A percentile compares a stretch with the other conserved stretches of the same genome.
phyloP scores from a whole-genome alignment of 2,329 filamentous ascomycete species.

The Aureobasidium pullulans region DNA sequence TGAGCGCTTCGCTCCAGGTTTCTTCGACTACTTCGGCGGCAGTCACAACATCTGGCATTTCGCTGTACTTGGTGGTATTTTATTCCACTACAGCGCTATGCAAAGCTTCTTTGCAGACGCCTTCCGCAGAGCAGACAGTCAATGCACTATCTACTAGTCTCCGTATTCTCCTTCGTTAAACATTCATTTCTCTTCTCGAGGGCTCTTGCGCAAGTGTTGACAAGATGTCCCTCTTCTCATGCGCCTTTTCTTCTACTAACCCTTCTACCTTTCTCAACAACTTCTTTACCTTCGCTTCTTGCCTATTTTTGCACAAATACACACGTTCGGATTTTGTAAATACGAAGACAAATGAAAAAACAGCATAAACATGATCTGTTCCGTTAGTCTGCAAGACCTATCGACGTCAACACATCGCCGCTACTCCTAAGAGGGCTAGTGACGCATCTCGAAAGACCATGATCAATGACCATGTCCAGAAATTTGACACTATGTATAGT shows the following conservation, averaged over 20 bases:
- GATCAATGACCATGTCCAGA: no score
- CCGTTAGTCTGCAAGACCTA: no score
- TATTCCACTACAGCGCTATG: slow-evolving; percentile 98
- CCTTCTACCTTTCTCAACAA: neutral
- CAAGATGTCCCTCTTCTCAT: slow-evolving; percentile 3
- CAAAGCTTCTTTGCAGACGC: slow-evolving; percentile 75
- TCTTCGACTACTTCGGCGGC: slow-evolving; percentile 91
- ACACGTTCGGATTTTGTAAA: neutral
- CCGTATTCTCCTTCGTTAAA: neutral
- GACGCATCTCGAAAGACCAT: no score
- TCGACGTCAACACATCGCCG: no score
- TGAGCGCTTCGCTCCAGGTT: slow-evolving; percentile 84
- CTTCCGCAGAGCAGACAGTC: slow-evolving; percentile 27
- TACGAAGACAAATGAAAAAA: slow-evolving; percentile 2
- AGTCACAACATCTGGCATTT: slow-evolving; percentile 98
- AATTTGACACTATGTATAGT: no score
- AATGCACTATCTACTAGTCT: slow-evolving; percentile 24
- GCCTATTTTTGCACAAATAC: neutral
- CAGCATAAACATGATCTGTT: no score
- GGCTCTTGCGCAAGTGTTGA: slow-evolving; percentile 18
- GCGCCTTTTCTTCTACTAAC: neutral
- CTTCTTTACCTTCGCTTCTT: neutral
- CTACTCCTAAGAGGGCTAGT: no score
- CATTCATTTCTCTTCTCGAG: neutral
- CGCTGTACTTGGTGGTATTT: slow-evolving; percentile 85